Percentiles rank a stretch among this genome's conserved stretches.
These are phyloP conservation scores for Candida methanosorbosa DNA, from an alignment of 805 yeast species.

Conservation along the genomic window DNA sequence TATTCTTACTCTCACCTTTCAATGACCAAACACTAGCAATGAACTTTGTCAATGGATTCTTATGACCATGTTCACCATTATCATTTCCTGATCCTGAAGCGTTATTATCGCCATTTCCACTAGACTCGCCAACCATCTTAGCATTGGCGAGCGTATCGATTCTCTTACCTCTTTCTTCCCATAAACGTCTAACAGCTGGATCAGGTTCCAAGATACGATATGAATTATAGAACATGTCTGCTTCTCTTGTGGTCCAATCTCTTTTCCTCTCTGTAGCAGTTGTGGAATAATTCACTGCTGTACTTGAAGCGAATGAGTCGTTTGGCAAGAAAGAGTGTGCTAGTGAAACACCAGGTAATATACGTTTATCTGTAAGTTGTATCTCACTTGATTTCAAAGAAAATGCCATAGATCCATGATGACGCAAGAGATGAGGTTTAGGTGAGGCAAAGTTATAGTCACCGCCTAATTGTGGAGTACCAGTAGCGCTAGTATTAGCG, in stretches of 20 bases:
- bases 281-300: neutral
- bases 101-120: neutral
- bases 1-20: neutral
- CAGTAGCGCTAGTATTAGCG: neutral
- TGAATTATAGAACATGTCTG: slow-evolving; percentile 41
- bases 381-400: slow-evolving; percentile 11
- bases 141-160: slow-evolving; percentile 13
- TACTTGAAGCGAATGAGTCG: slow-evolving; percentile 2
- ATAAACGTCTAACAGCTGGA: slow-evolving; percentile 40
- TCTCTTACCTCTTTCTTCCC: slow-evolving; percentile 38
- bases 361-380: slow-evolving; percentile 18
- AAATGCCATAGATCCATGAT: slow-evolving; percentile 3
- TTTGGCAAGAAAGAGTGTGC: slow-evolving; percentile 3
- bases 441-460: neutral
- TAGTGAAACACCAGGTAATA: slow-evolving; percentile 12
- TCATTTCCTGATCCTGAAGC: no score
- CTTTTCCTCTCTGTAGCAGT: slow-evolving; percentile 2
- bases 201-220: slow-evolving; percentile 34
- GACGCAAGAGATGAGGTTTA: neutral
- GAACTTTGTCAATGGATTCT: no score
- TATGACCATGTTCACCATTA: no score
- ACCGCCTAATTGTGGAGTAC: neutral
- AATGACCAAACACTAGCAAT: no score
- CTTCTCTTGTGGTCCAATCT: slow-evolving; percentile 55
- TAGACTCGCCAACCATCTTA: no score